Conservation (phyloP, 345 rosid genomes). For the Brassica rapa region DNA sequence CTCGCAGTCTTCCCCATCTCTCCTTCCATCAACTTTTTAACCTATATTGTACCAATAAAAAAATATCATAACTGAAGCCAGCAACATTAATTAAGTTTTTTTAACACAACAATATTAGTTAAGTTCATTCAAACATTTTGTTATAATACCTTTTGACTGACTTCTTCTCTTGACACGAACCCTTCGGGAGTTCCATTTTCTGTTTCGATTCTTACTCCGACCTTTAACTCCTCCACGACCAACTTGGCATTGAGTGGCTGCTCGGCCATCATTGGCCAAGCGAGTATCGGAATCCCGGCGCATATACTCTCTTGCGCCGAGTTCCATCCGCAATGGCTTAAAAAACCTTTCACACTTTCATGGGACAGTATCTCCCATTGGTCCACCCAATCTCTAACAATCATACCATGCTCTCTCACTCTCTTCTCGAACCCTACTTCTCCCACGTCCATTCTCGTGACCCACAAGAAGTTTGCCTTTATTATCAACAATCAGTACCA, state of each 20-base stretch:
- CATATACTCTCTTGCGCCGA: slow-evolving; percentile 71
- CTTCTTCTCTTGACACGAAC: slow-evolving; percentile 49
- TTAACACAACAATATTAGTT: no score
- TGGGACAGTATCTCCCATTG: slow-evolving; percentile 64
- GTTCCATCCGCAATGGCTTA: slow-evolving; percentile 94
- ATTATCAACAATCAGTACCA: neutral
- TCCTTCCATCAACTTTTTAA: slow-evolving; percentile 62
- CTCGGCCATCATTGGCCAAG: slow-evolving; percentile 83
- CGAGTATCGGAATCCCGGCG: slow-evolving; percentile 71
- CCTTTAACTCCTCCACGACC: slow-evolving; percentile 63
- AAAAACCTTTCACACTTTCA: slow-evolving; percentile 56
- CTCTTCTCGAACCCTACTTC: slow-evolving; percentile 51
- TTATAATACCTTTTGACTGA: slow-evolving; percentile 41
- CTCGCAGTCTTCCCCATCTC: slow-evolving; percentile 50
- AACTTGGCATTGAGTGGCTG: slow-evolving; percentile 66
- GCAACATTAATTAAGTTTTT: no score
- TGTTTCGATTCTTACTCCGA: slow-evolving; percentile 59
- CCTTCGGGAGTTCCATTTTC: slow-evolving; percentile 48
- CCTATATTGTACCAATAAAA: neutral
- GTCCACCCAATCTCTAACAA: slow-evolving; percentile 73
- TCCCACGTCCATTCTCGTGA: slow-evolving; percentile 43
- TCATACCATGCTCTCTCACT: slow-evolving; percentile 50
- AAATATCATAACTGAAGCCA: neutral
- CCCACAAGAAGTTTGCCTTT: slow-evolving; percentile 64
- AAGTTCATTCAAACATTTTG: neutral